Percentiles rank a stretch among this genome's conserved stretches.
Evolutionary conservation across 1,284 basidiomycete genomes (phyloP).

Genomic region (Cystobasidium slooffiae): DNA sequence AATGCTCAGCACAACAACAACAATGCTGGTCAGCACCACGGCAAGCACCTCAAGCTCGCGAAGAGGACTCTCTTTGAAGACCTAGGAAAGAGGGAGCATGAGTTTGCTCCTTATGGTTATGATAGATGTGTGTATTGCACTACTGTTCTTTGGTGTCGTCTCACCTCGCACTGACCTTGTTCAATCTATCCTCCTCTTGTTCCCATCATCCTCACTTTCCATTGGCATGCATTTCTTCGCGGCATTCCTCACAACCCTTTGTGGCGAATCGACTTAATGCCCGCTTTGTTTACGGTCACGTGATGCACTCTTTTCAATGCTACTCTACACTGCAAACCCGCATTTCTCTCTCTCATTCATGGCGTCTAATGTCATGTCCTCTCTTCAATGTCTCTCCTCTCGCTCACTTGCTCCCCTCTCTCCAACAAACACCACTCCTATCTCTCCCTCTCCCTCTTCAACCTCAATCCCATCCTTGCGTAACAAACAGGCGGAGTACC

Average conservation of each 20-base stretch:
- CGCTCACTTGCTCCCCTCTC: neutral
- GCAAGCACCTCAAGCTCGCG: slow-evolving; percentile 38
- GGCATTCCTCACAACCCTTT: neutral
- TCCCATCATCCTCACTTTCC: neutral
- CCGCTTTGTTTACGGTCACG: slow-evolving; percentile 13
- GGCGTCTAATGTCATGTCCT: too few relatives aligned
- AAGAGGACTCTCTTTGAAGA: slow-evolving; percentile 34
- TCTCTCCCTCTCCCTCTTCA: neutral
- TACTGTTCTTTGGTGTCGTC: neutral
- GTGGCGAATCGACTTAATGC: neutral
- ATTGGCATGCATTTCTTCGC: slow-evolving; percentile 4
- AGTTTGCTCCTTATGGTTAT: slow-evolving; percentile 38
- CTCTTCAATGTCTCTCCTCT: neutral
- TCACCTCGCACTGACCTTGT: slow-evolving; percentile 12
- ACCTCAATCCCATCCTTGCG: neutral
- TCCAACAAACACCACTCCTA: too few relatives aligned
- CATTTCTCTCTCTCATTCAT: too few relatives aligned
- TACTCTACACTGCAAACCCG: too few relatives aligned
- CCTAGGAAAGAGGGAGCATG: slow-evolving; percentile 21
- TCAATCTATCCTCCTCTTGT: neutral
- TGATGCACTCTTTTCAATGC: too few relatives aligned
- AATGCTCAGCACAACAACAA: neutral
- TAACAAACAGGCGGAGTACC: slow-evolving; percentile 27
- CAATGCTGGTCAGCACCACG: slow-evolving; percentile 11
- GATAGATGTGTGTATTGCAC: slow-evolving; percentile 32